Percentiles rank a stretch among this genome's conserved stretches.
Conservation (phyloP, 768 basidiomycete genomes). For the Leccinum rimulosum region DNA sequence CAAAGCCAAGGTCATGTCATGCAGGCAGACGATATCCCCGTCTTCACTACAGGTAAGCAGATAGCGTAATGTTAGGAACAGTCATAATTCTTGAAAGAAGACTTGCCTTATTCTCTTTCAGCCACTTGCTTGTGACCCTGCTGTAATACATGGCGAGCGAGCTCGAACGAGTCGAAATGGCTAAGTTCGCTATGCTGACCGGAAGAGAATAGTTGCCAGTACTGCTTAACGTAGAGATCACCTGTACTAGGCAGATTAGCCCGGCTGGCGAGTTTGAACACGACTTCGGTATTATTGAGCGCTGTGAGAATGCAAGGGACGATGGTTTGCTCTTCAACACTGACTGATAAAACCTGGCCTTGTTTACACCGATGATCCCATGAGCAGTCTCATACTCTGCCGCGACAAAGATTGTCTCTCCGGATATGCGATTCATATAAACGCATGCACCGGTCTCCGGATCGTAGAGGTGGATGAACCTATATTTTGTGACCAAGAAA, state of each 20-base stretch:
- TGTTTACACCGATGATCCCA: conserved; percentile 99
- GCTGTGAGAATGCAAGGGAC: conserved; percentile 92
- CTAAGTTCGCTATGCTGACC: conserved; percentile 93
- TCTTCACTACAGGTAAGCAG: conserved; percentile 98
- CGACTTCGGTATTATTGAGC: conserved; percentile 95
- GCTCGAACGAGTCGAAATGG: conserved; percentile 91
- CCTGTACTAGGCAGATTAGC: conserved; percentile 97
- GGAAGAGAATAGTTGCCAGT: conserved; percentile 83
- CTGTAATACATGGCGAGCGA: conserved; percentile 92
- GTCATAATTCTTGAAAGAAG: conserved; percentile 2
- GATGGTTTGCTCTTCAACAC: conserved; percentile 95
- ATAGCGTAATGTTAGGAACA: conserved; percentile 12
- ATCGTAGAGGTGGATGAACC: conserved; percentile 99
- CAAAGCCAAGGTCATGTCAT: conserved; percentile 96
- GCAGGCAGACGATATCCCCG: conserved; percentile 89
- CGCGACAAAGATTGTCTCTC: conserved; percentile 98
- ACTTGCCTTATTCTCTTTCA: conserved; percentile 95
- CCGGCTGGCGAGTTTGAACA: conserved; percentile 95
- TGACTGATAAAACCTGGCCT: conserved; percentile 96
- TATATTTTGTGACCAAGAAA: conserved; percentile 97
- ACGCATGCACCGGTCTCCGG: conserved; percentile 95
- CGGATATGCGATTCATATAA: conserved; percentile 99
- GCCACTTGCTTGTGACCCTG: conserved; percentile 99
- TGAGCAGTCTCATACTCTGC: conserved; percentile 91
- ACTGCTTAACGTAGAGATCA: conserved; percentile 93